Percentiles rank a stretch among this genome's conserved stretches.
Conservation (phyloP, 2,329 filamentous ascomycete species). For the Graphilbum sp. region DNA sequence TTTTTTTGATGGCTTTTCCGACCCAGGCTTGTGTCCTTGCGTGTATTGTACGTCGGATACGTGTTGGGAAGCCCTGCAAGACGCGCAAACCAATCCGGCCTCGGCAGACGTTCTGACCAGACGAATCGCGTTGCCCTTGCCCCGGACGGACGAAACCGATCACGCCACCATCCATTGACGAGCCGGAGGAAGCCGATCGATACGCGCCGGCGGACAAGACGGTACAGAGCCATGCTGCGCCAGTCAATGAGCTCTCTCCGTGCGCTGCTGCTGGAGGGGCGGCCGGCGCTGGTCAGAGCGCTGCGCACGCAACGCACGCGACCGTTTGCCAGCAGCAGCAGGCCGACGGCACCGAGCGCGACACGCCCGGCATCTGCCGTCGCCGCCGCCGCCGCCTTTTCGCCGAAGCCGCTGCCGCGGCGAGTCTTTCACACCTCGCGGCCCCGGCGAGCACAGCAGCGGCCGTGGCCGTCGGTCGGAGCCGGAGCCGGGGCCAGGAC, state of each 20-base stretch:
- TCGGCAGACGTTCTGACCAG: no score
- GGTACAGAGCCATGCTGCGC: constrained; percentile 3
- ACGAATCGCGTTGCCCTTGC: no score
- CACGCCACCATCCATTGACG: no score
- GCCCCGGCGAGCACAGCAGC: constrained; percentile 10
- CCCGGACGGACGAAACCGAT: no score
- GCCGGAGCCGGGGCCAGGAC: no score
- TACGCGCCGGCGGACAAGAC: no score
- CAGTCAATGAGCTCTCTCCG: neutral
- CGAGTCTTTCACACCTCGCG: constrained; percentile 15
- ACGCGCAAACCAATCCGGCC: no score
- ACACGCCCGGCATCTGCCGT: no score
- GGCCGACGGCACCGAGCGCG: neutral
- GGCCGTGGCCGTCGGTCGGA: constrained; percentile 2
- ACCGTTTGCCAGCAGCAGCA: neutral
- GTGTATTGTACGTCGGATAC: no score
- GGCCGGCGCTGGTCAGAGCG: neutral
- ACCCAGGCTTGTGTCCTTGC: neutral
- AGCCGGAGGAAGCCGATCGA: no score
- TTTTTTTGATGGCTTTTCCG: neutral
- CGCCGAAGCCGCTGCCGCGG: constrained; percentile 5
- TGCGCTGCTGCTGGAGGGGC: neutral
- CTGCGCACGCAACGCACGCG: neutral
- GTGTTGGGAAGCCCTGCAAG: no score
- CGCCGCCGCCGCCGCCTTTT: neutral